A percentile compares a stretch with the other conserved stretches of the same genome.
Evolutionary conservation across 306 rosid species (phyloP).

Genomic region (Myrica gale): DNA sequence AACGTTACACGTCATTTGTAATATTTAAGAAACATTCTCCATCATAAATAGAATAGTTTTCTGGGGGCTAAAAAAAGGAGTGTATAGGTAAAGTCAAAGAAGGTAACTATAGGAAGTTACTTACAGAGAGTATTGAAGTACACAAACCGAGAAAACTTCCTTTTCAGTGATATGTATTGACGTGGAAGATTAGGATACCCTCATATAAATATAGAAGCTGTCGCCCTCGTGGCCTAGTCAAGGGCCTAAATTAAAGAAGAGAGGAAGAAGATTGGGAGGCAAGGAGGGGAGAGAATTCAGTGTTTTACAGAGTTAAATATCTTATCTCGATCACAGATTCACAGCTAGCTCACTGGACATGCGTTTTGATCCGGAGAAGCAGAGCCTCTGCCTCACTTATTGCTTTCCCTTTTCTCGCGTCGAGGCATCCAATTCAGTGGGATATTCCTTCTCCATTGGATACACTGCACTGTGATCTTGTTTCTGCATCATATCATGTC

Average conservation of each 20-base stretch:
- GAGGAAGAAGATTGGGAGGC: background rate
- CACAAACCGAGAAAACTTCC: background rate
- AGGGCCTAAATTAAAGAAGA: background rate
- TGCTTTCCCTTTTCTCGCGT: background rate
- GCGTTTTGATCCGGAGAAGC: background rate
- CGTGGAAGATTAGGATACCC: too few species aligned
- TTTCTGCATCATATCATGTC: background rate
- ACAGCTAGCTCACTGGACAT: background rate
- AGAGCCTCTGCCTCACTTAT: background rate
- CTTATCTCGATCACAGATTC: background rate
- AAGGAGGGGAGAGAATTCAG: background rate
- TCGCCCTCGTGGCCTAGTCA: background rate
- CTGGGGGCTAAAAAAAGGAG: too few species aligned
- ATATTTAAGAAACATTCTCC: too few species aligned
- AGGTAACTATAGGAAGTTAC: background rate
- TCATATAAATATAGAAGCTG: background rate
- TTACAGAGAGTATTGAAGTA: background rate
- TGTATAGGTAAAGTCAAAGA: background rate
- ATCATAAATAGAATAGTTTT: too few species aligned
- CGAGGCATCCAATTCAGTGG: too few species aligned
- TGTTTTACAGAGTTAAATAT: background rate
- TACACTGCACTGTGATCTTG: background rate
- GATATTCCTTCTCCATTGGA: background rate
- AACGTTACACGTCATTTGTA: too few species aligned
- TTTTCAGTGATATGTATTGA: background rate